Percentiles rank a stretch among this genome's conserved stretches.
These are phyloP conservation scores for Coniochaeta sp. DNA, from an alignment of 2,329 filamentous ascomycete species.

Conservation along the genomic window DNA sequence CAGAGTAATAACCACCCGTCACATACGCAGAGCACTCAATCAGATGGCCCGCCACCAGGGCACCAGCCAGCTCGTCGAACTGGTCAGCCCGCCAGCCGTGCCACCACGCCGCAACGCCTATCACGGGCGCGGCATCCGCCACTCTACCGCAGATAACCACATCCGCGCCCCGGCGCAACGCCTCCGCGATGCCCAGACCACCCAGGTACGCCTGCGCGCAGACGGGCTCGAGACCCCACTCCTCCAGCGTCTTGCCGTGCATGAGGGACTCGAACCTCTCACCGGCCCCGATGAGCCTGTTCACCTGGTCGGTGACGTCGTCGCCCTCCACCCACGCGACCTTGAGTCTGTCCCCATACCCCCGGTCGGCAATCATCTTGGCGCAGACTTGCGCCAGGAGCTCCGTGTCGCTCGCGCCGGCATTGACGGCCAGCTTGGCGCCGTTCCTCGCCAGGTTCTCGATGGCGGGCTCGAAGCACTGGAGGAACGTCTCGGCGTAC, in stretches of 20 bases:
- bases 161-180: constrained; percentile 23
- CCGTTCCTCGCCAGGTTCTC: constrained; percentile 13
- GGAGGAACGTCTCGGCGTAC: not conserved
- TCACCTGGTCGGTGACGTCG: constrained; percentile 16
- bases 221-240: constrained; percentile 9
- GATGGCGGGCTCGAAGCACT: constrained; percentile 19
- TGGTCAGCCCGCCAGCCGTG: constrained; percentile 32
- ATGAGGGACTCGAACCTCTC: constrained; percentile 8
- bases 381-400: constrained; percentile 5
- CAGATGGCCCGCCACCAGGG: constrained; percentile 32
- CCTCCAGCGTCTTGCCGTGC: constrained; percentile 6
- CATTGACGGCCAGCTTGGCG: constrained; percentile 24
- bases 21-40: constrained; percentile 37
- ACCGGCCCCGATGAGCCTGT: constrained; percentile 6
- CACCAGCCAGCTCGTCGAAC: constrained; percentile 33
- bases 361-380: constrained; percentile 7
- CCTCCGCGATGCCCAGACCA: constrained; percentile 27
- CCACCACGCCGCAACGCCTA: constrained; percentile 41
- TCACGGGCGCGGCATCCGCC: constrained; percentile 33
- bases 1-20: constrained; percentile 37
- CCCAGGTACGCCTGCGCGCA: constrained; percentile 29
- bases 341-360: constrained; percentile 15
- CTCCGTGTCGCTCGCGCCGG: constrained; percentile 21
- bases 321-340: constrained; percentile 25
- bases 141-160: constrained; percentile 30